These are phyloP conservation scores for Polytolypa hystricis DNA, from an alignment of 2,329 filamentous ascomycete genomes.

Conservation along the genomic window DNA sequence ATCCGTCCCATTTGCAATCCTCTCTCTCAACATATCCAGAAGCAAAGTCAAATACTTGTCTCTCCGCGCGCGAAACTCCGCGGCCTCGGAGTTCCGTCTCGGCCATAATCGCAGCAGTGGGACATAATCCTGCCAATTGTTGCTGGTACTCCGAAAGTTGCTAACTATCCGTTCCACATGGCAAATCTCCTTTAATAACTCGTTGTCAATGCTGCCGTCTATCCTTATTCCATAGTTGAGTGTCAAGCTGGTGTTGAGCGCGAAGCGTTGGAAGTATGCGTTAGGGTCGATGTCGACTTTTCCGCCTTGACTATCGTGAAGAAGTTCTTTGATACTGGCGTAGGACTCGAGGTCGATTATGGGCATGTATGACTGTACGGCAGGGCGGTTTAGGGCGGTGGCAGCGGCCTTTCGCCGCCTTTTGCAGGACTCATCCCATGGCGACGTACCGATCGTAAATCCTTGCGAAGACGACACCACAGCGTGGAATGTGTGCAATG, in stretches of 20 bases:
- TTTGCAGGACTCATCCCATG: conserved; percentile 76
- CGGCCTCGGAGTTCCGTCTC: conserved; percentile 50
- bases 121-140: conserved; percentile 81
- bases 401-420: conserved; percentile 64
- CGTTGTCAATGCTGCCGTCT: conserved; percentile 55
- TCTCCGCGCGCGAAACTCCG: conserved; percentile 55
- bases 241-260: conserved; percentile 65
- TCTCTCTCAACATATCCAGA: conserved; percentile 49
- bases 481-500: conserved; percentile 69
- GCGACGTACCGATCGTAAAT: conserved; percentile 73
- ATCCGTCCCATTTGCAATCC: conserved; percentile 52
- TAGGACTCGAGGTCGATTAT: conserved; percentile 69
- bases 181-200: conserved; percentile 60
- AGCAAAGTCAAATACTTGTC: conserved; percentile 54
- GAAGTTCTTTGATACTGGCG: conserved; percentile 60
- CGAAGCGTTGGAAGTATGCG: conserved; percentile 63
- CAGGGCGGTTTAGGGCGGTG: conserved; percentile 64
- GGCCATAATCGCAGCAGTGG: conserved; percentile 57
- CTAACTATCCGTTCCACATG: conserved; percentile 65
- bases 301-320: conserved; percentile 53
- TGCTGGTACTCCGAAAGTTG: conserved; percentile 66
- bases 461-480: conserved; percentile 67
- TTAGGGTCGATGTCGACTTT: conserved; percentile 56
- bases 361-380: conserved; percentile 68
- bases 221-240: conserved; percentile 73